A percentile compares a stretch with the other conserved stretches of the same genome.
phyloP scores from a whole-genome alignment of 805 yeast species.

The Barnettozyma wickerhamii region DNA sequence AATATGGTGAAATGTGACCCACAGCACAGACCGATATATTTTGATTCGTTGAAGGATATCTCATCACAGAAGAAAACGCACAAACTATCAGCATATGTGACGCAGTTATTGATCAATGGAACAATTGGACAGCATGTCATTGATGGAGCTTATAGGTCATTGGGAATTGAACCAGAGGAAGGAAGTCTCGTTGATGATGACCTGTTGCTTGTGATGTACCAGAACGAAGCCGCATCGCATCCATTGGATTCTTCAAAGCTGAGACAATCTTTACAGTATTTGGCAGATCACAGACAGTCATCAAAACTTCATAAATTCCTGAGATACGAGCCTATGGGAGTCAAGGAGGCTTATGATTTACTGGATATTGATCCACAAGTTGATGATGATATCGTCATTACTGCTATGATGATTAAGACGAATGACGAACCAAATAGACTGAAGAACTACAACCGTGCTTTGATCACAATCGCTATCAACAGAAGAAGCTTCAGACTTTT shows the following conservation, averaged over 20 bases:
- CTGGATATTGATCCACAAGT: slow-evolving; percentile 49
- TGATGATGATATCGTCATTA: slow-evolving; percentile 67
- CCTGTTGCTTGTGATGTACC: slow-evolving; percentile 30
- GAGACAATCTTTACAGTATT: slow-evolving; percentile 35
- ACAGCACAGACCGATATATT: slow-evolving; percentile 42
- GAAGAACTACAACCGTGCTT: slow-evolving; percentile 45
- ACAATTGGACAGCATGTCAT: slow-evolving; percentile 47
- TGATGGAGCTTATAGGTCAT: slow-evolving; percentile 31
- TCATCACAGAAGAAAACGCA: slow-evolving; percentile 46
- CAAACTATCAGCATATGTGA: slow-evolving; percentile 38
- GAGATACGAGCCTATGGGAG: slow-evolving; percentile 44
- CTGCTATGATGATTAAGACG: slow-evolving; percentile 65
- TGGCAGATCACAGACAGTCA: slow-evolving; percentile 38
- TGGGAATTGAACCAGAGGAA: slow-evolving; percentile 31
- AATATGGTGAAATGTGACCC: slow-evolving; percentile 40
- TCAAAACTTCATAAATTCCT: slow-evolving; percentile 31
- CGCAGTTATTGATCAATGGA: slow-evolving; percentile 48
- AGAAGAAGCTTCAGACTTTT: slow-evolving; percentile 56
- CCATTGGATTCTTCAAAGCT: slow-evolving; percentile 24
- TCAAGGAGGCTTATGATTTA: slow-evolving; percentile 44
- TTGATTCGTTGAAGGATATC: slow-evolving; percentile 52
- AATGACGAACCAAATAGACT: slow-evolving; percentile 47
- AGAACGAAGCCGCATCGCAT: slow-evolving; percentile 23
- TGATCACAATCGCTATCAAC: slow-evolving; percentile 55
- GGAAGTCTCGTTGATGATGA: slow-evolving; percentile 24